phyloP scores from a whole-genome alignment of 805 yeast species.

The Lipomyces yamanashiensis region DNA sequence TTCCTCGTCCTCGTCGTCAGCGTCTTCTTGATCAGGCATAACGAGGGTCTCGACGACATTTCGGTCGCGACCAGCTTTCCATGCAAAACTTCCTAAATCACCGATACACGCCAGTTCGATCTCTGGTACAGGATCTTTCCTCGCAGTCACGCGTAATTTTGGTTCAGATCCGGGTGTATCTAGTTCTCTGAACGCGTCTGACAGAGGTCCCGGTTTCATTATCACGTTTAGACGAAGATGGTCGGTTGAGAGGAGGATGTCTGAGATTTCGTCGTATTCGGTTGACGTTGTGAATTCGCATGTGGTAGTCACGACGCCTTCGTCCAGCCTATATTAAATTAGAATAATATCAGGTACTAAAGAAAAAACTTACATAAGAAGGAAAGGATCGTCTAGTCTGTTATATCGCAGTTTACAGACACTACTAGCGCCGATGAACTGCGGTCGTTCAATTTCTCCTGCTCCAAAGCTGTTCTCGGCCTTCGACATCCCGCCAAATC shows the following conservation, averaged over 20 bases:
- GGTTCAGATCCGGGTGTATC: constrained; percentile 28
- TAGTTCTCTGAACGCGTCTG: constrained; percentile 32
- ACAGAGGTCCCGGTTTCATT: constrained; percentile 23
- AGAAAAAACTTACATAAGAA: constrained; percentile 24
- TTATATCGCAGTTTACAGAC: constrained; percentile 33
- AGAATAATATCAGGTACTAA: no score
- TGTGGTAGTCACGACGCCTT: constrained; percentile 34
- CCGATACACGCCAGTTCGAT: constrained; percentile 16
- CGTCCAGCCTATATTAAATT: constrained; percentile 26
- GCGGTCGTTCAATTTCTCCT: not conserved
- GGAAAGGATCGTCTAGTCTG: constrained; percentile 24
- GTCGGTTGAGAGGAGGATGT: constrained; percentile 26
- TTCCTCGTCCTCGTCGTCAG: not conserved
- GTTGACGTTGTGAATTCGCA: constrained; percentile 38
- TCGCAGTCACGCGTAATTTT: constrained; percentile 8
- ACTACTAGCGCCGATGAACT: constrained; percentile 19
- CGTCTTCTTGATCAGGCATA: not conserved
- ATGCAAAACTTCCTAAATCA: constrained; percentile 29
- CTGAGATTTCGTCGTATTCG: constrained; percentile 16
- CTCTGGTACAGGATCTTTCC: not conserved
- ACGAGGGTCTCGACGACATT: constrained; percentile 22
- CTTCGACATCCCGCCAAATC: not conserved
- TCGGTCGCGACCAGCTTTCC: constrained; percentile 7
- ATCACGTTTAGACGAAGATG: constrained; percentile 18
- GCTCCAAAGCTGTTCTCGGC: not conserved